phyloP scores from a whole-genome alignment of 2,329 filamentous ascomycete species.

The Talaromyces sp. region DNA sequence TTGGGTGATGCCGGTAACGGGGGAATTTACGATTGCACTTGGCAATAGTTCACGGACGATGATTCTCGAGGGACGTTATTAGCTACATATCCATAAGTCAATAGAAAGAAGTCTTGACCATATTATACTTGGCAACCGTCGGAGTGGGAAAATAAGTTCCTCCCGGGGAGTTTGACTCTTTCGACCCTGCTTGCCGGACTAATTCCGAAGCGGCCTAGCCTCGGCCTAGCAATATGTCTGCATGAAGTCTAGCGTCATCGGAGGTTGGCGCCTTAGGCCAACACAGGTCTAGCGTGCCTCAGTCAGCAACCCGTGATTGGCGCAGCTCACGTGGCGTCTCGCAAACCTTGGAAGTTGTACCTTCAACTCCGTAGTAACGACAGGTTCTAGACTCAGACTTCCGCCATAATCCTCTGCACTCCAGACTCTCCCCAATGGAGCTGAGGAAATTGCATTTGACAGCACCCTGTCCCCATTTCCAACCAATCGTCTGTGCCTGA shows the following conservation, averaged over 20 bases:
- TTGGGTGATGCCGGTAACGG: constrained; percentile 59
- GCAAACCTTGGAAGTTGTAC: neutral
- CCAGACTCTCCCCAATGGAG: neutral
- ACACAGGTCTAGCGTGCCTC: too few relatives aligned
- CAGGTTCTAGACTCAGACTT: neutral
- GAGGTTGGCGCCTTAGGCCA: neutral
- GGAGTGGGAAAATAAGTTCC: too few relatives aligned
- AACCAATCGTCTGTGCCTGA: neutral
- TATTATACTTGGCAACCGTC: too few relatives aligned
- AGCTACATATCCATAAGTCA: neutral
- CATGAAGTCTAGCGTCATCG: neutral
- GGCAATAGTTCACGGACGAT: constrained; percentile 38
- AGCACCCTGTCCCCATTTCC: neutral
- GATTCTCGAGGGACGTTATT: constrained; percentile 30
- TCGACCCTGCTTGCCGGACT: neutral
- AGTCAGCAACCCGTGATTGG: neutral
- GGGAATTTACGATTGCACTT: constrained; percentile 34
- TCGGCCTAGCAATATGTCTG: neutral
- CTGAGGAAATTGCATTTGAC: neutral
- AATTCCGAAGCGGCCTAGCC: neutral
- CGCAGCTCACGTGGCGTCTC: constrained; percentile 4
- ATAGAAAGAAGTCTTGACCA: too few relatives aligned
- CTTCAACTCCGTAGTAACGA: neutral
- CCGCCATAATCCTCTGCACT: neutral
- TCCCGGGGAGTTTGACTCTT: neutral